These are phyloP conservation scores for Pelargonium exstipulatum DNA, from an alignment of 441 rosid species.

Conservation along the genomic window DNA sequence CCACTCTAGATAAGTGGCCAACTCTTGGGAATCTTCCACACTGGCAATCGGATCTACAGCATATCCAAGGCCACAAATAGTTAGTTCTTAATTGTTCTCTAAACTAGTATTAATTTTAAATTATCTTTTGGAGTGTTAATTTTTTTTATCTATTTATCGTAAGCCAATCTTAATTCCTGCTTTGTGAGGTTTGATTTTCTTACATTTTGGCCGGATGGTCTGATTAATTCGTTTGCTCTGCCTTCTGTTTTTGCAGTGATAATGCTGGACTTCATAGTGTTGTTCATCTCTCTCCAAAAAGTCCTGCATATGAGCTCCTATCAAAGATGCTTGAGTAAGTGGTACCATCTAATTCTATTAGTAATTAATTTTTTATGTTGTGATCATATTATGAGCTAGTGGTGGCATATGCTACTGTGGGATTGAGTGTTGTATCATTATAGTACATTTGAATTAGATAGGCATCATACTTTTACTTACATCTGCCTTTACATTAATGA, in stretches of 20 bases:
- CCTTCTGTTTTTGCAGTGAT: constrained; percentile 30
- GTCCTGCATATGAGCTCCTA: constrained; percentile 64
- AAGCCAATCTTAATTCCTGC: neutral
- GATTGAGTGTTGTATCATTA: neutral
- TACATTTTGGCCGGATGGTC: neutral
- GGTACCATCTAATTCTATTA: neutral
- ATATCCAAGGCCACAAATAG: constrained; percentile 76
- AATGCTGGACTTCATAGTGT: constrained; percentile 54
- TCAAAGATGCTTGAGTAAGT: constrained; percentile 81
- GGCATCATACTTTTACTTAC: neutral
- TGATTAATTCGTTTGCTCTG: neutral
- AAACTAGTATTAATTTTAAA: neutral
- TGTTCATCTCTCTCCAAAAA: constrained; percentile 59
- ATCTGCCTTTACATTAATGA: neutral
- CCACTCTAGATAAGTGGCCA: constrained; percentile 92
- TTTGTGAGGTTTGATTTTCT: neutral
- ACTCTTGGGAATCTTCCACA: constrained; percentile 72
- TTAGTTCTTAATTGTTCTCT: constrained; percentile 11
- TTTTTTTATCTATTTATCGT: neutral
- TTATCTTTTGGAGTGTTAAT: neutral
- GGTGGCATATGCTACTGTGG: neutral
- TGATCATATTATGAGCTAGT: neutral
- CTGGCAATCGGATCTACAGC: constrained; percentile 65
- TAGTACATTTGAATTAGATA: neutral
- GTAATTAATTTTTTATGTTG: neutral